Evolutionary conservation across 2,329 filamentous ascomycete species (phyloP), one percentile per base, ranked within the genome.

Genomic region (Ophiostoma montium): DNA sequence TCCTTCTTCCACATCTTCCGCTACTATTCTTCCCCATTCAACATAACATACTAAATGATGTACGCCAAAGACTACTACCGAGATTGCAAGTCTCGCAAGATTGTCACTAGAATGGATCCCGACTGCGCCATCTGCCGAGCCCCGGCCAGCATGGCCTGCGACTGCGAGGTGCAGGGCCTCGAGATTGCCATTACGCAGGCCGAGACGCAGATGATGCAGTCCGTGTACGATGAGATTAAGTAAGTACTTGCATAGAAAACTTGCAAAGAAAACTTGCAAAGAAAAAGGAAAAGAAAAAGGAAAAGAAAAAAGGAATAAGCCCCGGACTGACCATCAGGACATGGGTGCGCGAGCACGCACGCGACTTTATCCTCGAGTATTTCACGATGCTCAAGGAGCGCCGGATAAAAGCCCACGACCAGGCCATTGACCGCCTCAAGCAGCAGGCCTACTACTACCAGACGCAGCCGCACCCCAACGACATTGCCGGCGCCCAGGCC

Each of bases 351-450:
- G 70, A 68, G 52, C 78, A 80, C 57, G 78, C 79, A 51, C 77
- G 81, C 62, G 78, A 82, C 60, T 82, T 80, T 59, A 81, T 83
- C 58, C 71, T 83, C 50, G 72, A 75, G 55, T 80, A 82, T 63
- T 83, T 80, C 62, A 67, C 70, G 50, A 65, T 76, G 39, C 72
- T 82, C 56, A 76, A 74, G 21, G 74, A 80, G 55, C 71, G 75
- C 45, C 76, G 79, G 53, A 78, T 79, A 60, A 68, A 69, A 52
- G 68, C 70, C 41, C 78, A 82, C 59, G 63, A 69, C 32, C 62
- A 66, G 35, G 72, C 76, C 54, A 62, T 82, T 52, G 75, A 79
- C 41, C 70, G 70, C 48, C 70, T 82, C 55, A 72, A 67, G 39
- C 65, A 68, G 19, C 70, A 74, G 48, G 72, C 76, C 49, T 72